Evolutionary conservation across 352 stramenopile genomes (phyloP).

Genomic region (Pythium utonaiense): DNA sequence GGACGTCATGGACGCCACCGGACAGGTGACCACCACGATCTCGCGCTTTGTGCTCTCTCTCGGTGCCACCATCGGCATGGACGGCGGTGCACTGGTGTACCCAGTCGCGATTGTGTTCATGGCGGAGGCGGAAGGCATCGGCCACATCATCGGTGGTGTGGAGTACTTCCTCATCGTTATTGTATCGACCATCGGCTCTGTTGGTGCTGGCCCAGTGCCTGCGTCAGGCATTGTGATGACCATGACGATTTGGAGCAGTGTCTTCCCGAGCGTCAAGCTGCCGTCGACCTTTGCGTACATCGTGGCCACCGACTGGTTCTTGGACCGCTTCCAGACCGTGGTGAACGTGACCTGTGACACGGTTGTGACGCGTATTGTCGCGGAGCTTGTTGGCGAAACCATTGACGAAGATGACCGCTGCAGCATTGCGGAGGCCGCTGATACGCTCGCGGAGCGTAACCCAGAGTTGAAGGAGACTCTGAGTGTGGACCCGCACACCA

Average conservation of each 20-base stretch:
- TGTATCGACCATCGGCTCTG: constrained; percentile 24
- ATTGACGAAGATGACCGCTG: constrained; percentile 13
- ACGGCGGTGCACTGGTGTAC: constrained; percentile 24
- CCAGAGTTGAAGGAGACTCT: constrained; percentile 23
- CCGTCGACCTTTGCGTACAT: constrained; percentile 47
- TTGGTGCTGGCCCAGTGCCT: constrained; percentile 27
- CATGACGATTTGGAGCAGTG: constrained; percentile 32
- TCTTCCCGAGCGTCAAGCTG: constrained; percentile 29
- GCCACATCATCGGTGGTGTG: constrained; percentile 17
- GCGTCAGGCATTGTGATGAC: constrained; percentile 30
- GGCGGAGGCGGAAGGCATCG: constrained; percentile 19
- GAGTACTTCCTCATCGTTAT: constrained; percentile 29
- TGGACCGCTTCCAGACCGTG: constrained; percentile 45
- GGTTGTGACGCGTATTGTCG: constrained; percentile 47
- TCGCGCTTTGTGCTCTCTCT: constrained; percentile 30
- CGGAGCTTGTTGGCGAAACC: constrained; percentile 23
- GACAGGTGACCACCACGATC: constrained; percentile 20
- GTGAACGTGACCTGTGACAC: constrained; percentile 55
- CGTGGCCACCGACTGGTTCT: constrained; percentile 49
- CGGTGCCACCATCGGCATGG: constrained; percentile 27
- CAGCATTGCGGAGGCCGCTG: constrained; percentile 3
- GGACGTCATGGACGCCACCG: constrained; percentile 27
- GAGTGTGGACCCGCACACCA: constrained; percentile 12
- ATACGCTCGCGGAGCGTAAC: constrained; percentile 6
- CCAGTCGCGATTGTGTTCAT: constrained; percentile 34